Conservation (phyloP, 2,329 filamentous ascomycete species). For the Trichophaea hybrida region DNA sequence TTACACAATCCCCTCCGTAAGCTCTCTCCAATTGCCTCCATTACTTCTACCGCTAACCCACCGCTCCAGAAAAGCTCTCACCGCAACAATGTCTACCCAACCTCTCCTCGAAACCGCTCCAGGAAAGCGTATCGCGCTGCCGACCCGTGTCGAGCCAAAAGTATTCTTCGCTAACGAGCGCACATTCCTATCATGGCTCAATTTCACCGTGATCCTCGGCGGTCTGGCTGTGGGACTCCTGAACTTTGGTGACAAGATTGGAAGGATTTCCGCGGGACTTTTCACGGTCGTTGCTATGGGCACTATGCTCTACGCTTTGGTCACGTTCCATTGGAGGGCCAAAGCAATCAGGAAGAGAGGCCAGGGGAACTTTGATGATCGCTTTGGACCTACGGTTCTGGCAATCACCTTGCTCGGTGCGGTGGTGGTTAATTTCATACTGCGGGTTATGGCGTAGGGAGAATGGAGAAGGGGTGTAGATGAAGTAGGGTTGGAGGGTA, state of each 20-base stretch:
- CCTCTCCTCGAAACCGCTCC: conserved; percentile 89
- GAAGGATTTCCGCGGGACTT: conserved; percentile 82
- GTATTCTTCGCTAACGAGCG: conserved; percentile 99
- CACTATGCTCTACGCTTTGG: conserved; percentile 86
- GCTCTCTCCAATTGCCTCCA: neutral
- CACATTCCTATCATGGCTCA: conserved; percentile 98
- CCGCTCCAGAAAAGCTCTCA: too few species aligned
- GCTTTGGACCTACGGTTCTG: conserved; percentile 81
- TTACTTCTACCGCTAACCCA: too few species aligned
- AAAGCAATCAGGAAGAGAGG: conserved; percentile 81
- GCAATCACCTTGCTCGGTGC: conserved; percentile 74
- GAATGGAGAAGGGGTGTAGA: conserved; percentile 8
- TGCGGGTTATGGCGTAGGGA: conserved; percentile 43
- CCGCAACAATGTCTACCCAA: conserved; percentile 67
- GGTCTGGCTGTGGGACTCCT: conserved; percentile 92
- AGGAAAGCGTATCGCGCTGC: conserved; percentile 98
- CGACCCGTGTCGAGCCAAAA: conserved; percentile 95
- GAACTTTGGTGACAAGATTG: conserved; percentile 91
- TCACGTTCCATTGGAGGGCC: conserved; percentile 94
- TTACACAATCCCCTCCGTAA: neutral
- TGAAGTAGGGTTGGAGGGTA: conserved; percentile 7
- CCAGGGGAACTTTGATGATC: conserved; percentile 91
- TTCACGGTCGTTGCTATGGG: conserved; percentile 92
- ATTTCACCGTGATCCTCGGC: conserved; percentile 97
- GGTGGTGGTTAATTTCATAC: conserved; percentile 89